These are phyloP conservation scores for Russula earlei DNA, from an alignment of 768 basidiomycete species.

Conservation along the genomic window DNA sequence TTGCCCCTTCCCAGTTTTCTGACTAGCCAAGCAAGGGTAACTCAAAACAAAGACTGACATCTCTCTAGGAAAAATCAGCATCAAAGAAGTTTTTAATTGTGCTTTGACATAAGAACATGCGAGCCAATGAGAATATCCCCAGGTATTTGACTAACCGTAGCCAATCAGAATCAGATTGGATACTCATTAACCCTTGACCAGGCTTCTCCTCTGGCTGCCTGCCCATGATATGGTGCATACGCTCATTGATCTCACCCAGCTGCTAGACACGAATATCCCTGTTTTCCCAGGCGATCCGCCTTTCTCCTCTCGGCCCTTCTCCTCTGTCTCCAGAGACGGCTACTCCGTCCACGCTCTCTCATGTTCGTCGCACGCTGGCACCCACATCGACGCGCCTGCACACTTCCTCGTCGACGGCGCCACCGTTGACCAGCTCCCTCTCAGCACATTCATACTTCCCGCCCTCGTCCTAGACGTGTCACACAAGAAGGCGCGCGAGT, in stretches of 20 bases:
- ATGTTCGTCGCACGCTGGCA: constrained; percentile 25
- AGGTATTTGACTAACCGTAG: no score
- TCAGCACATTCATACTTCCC: constrained; percentile 21
- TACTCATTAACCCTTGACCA: no score
- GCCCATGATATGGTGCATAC: neutral
- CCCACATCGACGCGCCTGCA: constrained; percentile 26
- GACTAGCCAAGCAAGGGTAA: no score
- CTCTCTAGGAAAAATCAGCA: no score
- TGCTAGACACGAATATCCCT: constrained; percentile 7
- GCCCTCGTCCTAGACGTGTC: constrained; percentile 24
- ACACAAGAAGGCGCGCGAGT: constrained; percentile 16
- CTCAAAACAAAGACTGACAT: no score
- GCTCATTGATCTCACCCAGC: constrained; percentile 20
- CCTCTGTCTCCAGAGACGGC: constrained; percentile 20
- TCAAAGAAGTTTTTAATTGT: no score
- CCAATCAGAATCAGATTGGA: no score
- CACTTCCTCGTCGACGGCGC: constrained; percentile 22
- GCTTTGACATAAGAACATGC: no score
- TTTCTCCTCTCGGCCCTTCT: constrained; percentile 17
- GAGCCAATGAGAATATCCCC: no score
- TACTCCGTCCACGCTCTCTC: constrained; percentile 21
- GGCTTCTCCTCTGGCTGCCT: no score
- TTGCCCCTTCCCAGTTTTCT: no score
- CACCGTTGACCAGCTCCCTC: constrained; percentile 24
- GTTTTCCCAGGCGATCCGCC: constrained; percentile 26